These are phyloP conservation scores for Flaveria sonorensis DNA, from an alignment of 129 eudicot genomes.

Conservation along the genomic window DNA sequence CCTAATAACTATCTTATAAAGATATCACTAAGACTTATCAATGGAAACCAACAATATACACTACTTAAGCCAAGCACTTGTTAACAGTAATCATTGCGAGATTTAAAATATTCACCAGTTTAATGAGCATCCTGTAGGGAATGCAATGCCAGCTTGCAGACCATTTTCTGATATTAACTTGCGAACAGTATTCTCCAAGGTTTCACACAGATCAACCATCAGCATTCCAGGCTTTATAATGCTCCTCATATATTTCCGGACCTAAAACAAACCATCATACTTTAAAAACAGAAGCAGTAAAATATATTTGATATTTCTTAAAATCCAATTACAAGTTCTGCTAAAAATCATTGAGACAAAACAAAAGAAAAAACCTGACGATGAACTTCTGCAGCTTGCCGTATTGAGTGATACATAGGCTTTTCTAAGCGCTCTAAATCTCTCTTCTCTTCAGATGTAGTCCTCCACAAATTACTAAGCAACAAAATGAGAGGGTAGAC, in stretches of 20 bases:
- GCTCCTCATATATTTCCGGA: conserved; percentile 81
- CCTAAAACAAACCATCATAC: conserved; percentile 45
- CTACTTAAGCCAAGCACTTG: neutral
- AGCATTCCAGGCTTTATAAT: conserved; percentile 95
- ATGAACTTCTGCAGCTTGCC: conserved; percentile 99
- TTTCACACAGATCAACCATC: conserved; percentile 97
- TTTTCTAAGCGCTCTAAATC: conserved; percentile 93
- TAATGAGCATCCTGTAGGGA: conserved; percentile 98
- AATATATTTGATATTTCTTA: neutral
- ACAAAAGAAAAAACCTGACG: conserved; percentile 63
- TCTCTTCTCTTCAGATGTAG: conserved; percentile 97
- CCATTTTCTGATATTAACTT: conserved; percentile 96
- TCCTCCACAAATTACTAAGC: conserved; percentile 90
- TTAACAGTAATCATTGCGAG: neutral
- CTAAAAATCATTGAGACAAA: neutral
- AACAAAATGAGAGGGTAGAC: neutral
- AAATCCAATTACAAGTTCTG: neutral
- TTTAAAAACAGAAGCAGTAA: conserved; percentile 2
- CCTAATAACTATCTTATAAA: neutral
- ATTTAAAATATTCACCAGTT: conserved; percentile 59
- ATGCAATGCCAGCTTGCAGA: conserved; percentile 97
- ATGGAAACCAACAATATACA: neutral
- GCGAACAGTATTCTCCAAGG: conserved; percentile 95
- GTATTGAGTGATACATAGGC: conserved; percentile 85
- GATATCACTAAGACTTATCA: neutral